Percentiles rank a stretch among this genome's conserved stretches.
phyloP scores from a whole-genome alignment of 345 rosid genomes.

The Citrus sinensis region DNA sequence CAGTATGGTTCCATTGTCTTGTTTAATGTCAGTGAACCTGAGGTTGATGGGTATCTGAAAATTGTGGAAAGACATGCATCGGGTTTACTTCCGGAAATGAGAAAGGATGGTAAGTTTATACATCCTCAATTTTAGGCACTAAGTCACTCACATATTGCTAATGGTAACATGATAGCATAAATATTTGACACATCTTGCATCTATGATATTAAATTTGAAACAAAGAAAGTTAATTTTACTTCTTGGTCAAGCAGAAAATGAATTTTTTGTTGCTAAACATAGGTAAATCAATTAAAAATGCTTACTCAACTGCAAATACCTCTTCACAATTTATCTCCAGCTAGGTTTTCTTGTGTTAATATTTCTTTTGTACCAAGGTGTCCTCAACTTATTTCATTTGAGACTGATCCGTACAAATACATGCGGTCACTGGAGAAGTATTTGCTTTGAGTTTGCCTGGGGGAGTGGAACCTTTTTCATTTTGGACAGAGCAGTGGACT shows the following conservation, averaged over 20 bases:
- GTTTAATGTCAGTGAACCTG: constrained; percentile 74
- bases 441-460: neutral
- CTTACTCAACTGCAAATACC: neutral
- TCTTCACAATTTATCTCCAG: neutral
- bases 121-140: neutral
- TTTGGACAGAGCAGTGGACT: neutral
- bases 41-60: constrained; percentile 83
- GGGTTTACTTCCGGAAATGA: constrained; percentile 91
- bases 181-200: neutral
- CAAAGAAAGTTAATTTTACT: neutral
- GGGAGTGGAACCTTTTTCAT: neutral
- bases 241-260: neutral
- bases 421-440: neutral
- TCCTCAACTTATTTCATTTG: neutral
- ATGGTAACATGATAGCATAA: neutral
- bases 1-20: constrained; percentile 94
- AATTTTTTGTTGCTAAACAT: neutral
- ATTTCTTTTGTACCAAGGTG: neutral
- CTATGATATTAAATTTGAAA: neutral
- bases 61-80: constrained; percentile 83
- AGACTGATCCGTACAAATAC: neutral
- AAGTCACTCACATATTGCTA: neutral
- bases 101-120: constrained; percentile 75
- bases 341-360: neutral
- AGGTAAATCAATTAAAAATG: neutral